Percentiles rank a stretch among this genome's conserved stretches.
phyloP scores from a whole-genome alignment of 1,284 basidiomycete species.

The Flammula alnicola region DNA sequence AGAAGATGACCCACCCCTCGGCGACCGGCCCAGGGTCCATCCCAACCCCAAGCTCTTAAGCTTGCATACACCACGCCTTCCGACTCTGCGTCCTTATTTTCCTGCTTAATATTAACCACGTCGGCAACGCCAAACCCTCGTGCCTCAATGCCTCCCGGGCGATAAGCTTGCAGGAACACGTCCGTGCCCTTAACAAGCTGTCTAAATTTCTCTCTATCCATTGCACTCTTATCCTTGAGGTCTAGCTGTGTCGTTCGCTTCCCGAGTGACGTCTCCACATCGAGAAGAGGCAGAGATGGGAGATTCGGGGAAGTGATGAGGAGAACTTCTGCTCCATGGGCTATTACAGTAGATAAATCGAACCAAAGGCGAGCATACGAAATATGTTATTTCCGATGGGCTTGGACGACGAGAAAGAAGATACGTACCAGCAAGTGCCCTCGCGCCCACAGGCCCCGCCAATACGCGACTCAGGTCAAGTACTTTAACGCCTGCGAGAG shows the following conservation, averaged over 20 bases:
- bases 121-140: constrained; percentile 56
- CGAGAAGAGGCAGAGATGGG: constrained; percentile 57
- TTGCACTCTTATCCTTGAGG: constrained; percentile 39
- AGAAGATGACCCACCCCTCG: constrained; percentile 48
- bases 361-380: too few species aligned
- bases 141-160: constrained; percentile 54
- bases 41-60: constrained; percentile 62
- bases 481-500: constrained; percentile 55
- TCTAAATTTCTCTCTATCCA: constrained; percentile 40
- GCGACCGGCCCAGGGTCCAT: constrained; percentile 61
- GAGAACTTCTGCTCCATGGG: constrained; percentile 66
- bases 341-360: constrained; percentile 31
- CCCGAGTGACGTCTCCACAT: constrained; percentile 66
- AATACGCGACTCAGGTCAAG: constrained; percentile 64
- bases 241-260: constrained; percentile 71
- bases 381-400: too few species aligned
- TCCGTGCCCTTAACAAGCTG: constrained; percentile 50
- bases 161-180: constrained; percentile 71
- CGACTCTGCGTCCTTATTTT: not conserved
- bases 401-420: too few species aligned
- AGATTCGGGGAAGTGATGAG: constrained; percentile 60
- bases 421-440: constrained; percentile 55
- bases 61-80: constrained; percentile 61
- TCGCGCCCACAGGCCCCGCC: constrained; percentile 60
- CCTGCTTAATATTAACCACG: constrained; percentile 44